Evolutionary conservation across 371 early-diverging fungal genomes (phyloP).

Genomic region (Apophysomyces trapeziformis): DNA sequence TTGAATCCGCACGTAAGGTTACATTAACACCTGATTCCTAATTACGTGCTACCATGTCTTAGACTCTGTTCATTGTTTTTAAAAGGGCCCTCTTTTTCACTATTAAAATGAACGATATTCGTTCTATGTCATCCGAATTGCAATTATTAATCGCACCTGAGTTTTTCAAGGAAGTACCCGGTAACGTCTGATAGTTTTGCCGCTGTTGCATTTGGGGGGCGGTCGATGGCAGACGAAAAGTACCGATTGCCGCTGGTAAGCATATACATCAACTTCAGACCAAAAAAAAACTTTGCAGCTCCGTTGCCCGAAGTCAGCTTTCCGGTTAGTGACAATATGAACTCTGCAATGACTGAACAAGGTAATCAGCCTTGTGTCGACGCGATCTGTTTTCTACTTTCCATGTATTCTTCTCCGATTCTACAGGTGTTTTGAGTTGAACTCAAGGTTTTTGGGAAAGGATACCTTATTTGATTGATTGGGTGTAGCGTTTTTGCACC

Average conservation of each 20-base stretch:
- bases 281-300: neutral
- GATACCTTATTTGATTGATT: neutral
- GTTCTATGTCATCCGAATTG: no score
- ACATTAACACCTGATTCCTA: no score
- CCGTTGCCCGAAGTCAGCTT: slow-evolving; percentile 4
- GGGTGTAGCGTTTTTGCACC: neutral
- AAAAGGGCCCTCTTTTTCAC: no score
- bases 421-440: neutral
- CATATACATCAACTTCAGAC: neutral
- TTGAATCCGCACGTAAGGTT: no score
- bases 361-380: slow-evolving; percentile 1
- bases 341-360: neutral
- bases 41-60: no score
- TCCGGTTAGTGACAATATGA: neutral
- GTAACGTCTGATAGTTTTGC: no score
- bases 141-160: no score
- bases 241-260: neutral
- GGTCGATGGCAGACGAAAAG: neutral
- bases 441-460: neutral
- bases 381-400: neutral
- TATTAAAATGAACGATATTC: no score
- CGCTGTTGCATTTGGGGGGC: neutral
- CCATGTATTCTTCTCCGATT: neutral
- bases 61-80: no score
- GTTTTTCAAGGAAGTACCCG: no score